phyloP scores from a whole-genome alignment of 257 asterid species.

The Nicotiana undulata region DNA sequence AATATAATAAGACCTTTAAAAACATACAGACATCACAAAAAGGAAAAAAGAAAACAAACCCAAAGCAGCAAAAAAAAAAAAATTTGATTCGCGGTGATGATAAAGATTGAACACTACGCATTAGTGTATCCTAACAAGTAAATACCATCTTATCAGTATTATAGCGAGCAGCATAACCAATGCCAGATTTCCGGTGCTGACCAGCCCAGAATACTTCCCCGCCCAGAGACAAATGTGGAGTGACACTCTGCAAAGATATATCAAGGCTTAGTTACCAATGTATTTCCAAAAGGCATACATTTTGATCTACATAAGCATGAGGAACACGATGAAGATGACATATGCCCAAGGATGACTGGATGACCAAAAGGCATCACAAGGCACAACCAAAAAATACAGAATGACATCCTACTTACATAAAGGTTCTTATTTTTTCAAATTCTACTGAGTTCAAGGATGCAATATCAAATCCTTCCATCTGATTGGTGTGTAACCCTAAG shows the following conservation, averaged over 20 bases:
- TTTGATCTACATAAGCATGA: neutral
- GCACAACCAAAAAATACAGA: neutral
- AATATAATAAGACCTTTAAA: neutral
- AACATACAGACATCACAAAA: neutral
- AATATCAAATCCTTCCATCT: neutral
- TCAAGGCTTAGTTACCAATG: neutral
- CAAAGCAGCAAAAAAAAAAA: no score
- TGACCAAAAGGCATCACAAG: neutral
- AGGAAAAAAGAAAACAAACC: neutral
- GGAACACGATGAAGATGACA: neutral
- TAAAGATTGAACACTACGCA: neutral
- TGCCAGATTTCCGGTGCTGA: constrained; percentile 81
- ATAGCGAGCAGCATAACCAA: constrained; percentile 85
- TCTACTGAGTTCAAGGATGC: neutral
- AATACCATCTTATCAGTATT: constrained; percentile 85
- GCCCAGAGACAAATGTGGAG: constrained; percentile 68
- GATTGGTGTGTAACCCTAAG: neutral
- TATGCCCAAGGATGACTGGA: neutral
- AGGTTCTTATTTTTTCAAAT: neutral
- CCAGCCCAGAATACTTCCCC: constrained; percentile 98
- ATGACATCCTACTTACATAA: neutral
- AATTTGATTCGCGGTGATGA: neutral
- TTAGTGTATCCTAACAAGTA: neutral
- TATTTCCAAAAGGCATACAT: neutral
- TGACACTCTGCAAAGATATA: constrained; percentile 61